Evolutionary conservation across 2,329 filamentous ascomycete species (phyloP), one percentile per base, ranked within the genome.

Genomic region (Nigrograna mackinnonii): DNA sequence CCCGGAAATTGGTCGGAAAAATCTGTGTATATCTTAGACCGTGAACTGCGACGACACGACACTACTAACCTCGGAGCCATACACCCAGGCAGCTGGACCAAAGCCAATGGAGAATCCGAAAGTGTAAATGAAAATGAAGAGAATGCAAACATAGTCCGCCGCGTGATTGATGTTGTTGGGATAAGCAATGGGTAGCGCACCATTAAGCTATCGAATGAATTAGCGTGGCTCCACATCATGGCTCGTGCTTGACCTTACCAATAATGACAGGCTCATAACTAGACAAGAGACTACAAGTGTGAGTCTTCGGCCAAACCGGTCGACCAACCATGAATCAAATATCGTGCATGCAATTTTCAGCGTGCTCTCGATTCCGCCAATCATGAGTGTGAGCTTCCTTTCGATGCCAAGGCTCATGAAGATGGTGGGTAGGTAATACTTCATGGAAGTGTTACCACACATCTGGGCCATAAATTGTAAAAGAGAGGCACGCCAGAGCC

Each of bases 401-500:
- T 67, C 64, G 2, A 82, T 59, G 0, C 80, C 79, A 2, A 83
- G 63, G 3, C 72, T 72, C 38, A 69, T 60, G 44, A 83, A 76
- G 6, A 82, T 74, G 0, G 72, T 74, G 0, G 79, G 79, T 0
- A 83, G 69, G 50, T 82, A 82, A 51, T 83, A 82, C 52, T 83
- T 82, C 70, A 83, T 82, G 3, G 78, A 79, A 0, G 79, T 78
- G 12, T 79, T 78, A 16, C 80, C 79, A 49, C 78, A 81, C 76
- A 82, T 79, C 50, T 81, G 78, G 0, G 78, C 76, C 76, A 83
- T 78, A 60, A 83, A 82, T 56, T 82, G 79, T 4, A 83, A 67
- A 2, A 82, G 62, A 0, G 77, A 72, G 1, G 79, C 78, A 14
- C 79, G 72, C 80, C 80, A 83, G 12, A 83, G 66, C 0, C 80